These are phyloP conservation scores for Clarireedia homoeocarpa DNA, from an alignment of 2,329 filamentous ascomycete genomes.

Conservation along the genomic window DNA sequence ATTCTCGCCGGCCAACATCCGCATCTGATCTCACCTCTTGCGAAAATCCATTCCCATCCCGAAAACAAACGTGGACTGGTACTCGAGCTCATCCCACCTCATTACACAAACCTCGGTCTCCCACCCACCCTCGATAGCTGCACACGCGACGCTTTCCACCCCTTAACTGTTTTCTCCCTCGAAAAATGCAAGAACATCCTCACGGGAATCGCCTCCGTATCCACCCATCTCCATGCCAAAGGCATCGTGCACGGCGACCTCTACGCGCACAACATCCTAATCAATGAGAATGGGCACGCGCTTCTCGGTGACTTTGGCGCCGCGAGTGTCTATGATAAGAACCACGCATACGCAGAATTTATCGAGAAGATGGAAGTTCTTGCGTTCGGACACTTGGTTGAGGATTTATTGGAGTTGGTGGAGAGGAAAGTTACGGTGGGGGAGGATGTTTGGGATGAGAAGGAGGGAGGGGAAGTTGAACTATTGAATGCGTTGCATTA, in stretches of 20 bases:
- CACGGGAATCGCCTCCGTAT: constrained; percentile 35
- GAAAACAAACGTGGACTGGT: constrained; percentile 34
- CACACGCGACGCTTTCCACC: constrained; percentile 37
- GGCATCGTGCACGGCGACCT: constrained; percentile 40
- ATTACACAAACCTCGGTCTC: constrained; percentile 36
- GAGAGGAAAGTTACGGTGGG: constrained; percentile 12
- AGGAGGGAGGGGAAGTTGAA: constrained; percentile 23
- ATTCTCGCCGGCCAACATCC: constrained; percentile 38
- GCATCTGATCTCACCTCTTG: constrained; percentile 39
- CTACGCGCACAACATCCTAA: constrained; percentile 41
- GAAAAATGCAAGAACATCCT: constrained; percentile 32
- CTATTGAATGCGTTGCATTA: constrained; percentile 25
- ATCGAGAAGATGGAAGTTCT: constrained; percentile 40
- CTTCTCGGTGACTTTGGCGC: constrained; percentile 42
- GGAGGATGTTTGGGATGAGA: constrained; percentile 19
- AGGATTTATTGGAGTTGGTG: constrained; percentile 36
- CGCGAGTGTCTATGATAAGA: constrained; percentile 36
- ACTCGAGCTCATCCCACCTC: constrained; percentile 38
- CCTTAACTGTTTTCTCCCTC: constrained; percentile 26
- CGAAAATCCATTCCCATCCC: constrained; percentile 36
- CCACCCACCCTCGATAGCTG: constrained; percentile 39
- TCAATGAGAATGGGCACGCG: constrained; percentile 34
- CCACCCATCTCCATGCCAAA: constrained; percentile 36
- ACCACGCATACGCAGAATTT: constrained; percentile 15
- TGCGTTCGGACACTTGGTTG: constrained; percentile 40